Conservation (phyloP, 306 rosid species). For the Prosopis cineraria region DNA sequence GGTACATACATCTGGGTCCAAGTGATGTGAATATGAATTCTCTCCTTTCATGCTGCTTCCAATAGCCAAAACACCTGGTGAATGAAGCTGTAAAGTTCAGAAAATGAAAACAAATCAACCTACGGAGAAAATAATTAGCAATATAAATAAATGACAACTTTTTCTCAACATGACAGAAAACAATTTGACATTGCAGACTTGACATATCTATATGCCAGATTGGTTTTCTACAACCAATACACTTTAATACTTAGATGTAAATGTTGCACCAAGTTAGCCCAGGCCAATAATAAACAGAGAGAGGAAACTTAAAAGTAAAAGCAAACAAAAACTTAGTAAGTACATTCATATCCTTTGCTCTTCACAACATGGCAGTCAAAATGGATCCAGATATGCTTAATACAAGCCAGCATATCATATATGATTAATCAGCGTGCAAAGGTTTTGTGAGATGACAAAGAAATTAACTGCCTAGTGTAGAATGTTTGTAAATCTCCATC, state of each 20-base stretch:
- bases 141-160: not conserved
- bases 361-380: slow-evolving; percentile 26
- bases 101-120: slow-evolving; percentile 38
- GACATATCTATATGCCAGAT: slow-evolving; percentile 1
- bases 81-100: slow-evolving; percentile 79
- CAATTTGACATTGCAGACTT: slow-evolving; percentile 11
- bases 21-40: slow-evolving; percentile 97
- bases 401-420: not conserved
- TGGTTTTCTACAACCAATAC: slow-evolving; percentile 5
- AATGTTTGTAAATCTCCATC: slow-evolving; percentile 18
- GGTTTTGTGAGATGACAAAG: not conserved
- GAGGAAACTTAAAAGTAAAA: not conserved
- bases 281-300: slow-evolving; percentile 10
- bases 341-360: not conserved
- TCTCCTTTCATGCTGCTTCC: slow-evolving; percentile 99
- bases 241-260: not conserved
- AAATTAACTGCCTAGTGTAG: not conserved
- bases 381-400: slow-evolving; percentile 14
- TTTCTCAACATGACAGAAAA: slow-evolving; percentile 14
- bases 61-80: slow-evolving; percentile 90
- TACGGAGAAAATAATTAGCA: slow-evolving; percentile 9
- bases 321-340: slow-evolving; percentile 14
- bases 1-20: slow-evolving; percentile 89
- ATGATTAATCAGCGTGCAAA: not conserved
- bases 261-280: slow-evolving; percentile 7